phyloP scores from a whole-genome alignment of 2,329 filamentous ascomycete genomes.

The Calonectria fujianensis region DNA sequence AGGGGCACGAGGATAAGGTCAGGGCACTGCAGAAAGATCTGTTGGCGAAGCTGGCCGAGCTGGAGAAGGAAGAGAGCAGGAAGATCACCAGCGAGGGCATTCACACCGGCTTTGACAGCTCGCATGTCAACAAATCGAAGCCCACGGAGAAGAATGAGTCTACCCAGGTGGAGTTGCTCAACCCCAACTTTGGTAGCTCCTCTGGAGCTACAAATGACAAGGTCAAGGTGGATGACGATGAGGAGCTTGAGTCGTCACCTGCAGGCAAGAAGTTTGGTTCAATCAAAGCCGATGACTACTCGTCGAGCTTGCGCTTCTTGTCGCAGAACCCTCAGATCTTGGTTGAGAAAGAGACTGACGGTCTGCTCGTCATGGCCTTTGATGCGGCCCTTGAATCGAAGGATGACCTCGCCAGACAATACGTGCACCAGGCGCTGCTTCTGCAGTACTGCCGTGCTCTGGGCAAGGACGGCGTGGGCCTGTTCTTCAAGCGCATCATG shows the following conservation, averaged over 20 bases:
- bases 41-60: constrained; percentile 81
- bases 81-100: constrained; percentile 97
- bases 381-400: constrained; percentile 87
- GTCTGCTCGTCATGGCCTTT: constrained; percentile 92
- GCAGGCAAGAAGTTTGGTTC: constrained; percentile 87
- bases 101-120: constrained; percentile 93
- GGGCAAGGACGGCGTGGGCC: constrained; percentile 88
- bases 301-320: constrained; percentile 84
- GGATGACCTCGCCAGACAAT: constrained; percentile 86
- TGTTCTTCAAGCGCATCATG: constrained; percentile 98
- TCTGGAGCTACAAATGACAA: constrained; percentile 44
- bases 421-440: constrained; percentile 93
- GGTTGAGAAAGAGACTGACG: constrained; percentile 91
- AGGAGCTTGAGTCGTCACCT: constrained; percentile 84
- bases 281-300: constrained; percentile 86
- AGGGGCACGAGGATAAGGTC: constrained; percentile 86
- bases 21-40: constrained; percentile 85
- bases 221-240: constrained; percentile 72
- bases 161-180: constrained; percentile 82
- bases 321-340: constrained; percentile 86
- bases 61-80: constrained; percentile 88
- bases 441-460: constrained; percentile 96
- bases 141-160: constrained; percentile 67
- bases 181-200: constrained; percentile 71
- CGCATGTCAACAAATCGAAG: constrained; percentile 81